These are phyloP conservation scores for Diaporthe sp. DNA, from an alignment of 2,329 filamentous ascomycete species.

Conservation along the genomic window DNA sequence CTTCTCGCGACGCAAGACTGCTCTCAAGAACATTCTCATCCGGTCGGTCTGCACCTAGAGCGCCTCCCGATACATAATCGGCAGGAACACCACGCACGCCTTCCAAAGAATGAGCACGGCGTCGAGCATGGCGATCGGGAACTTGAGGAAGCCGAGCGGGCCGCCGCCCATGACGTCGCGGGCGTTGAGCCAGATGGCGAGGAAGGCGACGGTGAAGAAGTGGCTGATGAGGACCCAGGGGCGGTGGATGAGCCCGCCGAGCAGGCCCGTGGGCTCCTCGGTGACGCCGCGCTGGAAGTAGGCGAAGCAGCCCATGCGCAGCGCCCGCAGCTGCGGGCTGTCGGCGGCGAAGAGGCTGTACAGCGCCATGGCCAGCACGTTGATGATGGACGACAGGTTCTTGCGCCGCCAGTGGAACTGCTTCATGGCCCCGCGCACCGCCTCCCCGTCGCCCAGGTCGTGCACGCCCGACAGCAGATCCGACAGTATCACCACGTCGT, in stretches of 20 bases:
- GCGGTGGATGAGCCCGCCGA: constrained; percentile 84
- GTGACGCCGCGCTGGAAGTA: constrained; percentile 88
- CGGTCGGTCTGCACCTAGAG: constrained; percentile 34
- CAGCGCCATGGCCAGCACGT: constrained; percentile 95
- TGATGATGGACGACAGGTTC: constrained; percentile 86
- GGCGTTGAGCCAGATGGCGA: constrained; percentile 80
- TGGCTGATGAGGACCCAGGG: constrained; percentile 88
- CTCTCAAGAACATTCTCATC: not conserved
- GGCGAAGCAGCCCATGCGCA: constrained; percentile 91
- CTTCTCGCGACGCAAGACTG: not conserved
- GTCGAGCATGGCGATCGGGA: constrained; percentile 76
- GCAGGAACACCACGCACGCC: constrained; percentile 85
- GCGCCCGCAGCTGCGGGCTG: constrained; percentile 79
- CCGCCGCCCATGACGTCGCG: constrained; percentile 61
- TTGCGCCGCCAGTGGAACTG: constrained; percentile 92
- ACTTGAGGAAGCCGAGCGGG: constrained; percentile 66
- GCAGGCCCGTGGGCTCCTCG: constrained; percentile 83
- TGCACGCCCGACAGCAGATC: constrained; percentile 79
- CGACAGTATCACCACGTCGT: constrained; percentile 86
- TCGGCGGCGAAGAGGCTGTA: constrained; percentile 93
- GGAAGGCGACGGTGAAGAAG: constrained; percentile 94
- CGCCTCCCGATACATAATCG: constrained; percentile 81
- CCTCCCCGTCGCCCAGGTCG: constrained; percentile 74
- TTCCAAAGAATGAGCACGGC: constrained; percentile 82
- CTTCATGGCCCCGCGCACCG: constrained; percentile 78